Evolutionary conservation across 1,284 basidiomycete genomes (phyloP).

Genomic region (Fomes fomentarius): DNA sequence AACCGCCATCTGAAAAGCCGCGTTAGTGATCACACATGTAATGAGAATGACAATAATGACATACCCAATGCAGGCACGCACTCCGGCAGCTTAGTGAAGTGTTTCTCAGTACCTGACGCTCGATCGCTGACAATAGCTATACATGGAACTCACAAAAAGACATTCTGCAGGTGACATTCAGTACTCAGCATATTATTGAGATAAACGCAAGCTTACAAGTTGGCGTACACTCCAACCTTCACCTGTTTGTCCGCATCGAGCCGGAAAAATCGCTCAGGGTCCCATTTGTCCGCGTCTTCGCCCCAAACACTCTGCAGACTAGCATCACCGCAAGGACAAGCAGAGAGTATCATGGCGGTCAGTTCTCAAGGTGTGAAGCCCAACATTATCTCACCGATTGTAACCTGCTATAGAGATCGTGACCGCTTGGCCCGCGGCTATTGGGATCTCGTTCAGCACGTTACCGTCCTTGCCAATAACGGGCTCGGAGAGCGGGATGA

Average conservation of each 20-base stretch:
- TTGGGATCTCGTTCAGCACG: slow-evolving; percentile 34
- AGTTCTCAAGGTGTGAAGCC: too few relatives aligned
- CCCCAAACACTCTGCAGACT: slow-evolving; percentile 48
- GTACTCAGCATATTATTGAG: too few relatives aligned
- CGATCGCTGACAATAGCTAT: too few relatives aligned
- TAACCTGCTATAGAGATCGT: slow-evolving; percentile 35
- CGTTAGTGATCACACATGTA: too few relatives aligned
- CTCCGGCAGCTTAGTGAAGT: slow-evolving; percentile 3
- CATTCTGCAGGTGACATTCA: neutral
- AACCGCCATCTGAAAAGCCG: slow-evolving; percentile 39
- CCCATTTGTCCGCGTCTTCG: slow-evolving; percentile 39
- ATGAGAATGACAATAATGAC: neutral
- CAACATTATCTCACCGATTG: slow-evolving; percentile 30
- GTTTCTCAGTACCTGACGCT: too few relatives aligned
- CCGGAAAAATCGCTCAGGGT: slow-evolving; percentile 7
- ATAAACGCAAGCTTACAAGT: slow-evolving; percentile 43
- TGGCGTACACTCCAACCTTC: slow-evolving; percentile 51
- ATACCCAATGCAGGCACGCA: slow-evolving; percentile 33
- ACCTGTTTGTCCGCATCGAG: slow-evolving; percentile 29
- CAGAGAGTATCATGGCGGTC: neutral
- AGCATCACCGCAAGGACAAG: too few relatives aligned
- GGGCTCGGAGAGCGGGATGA: slow-evolving; percentile 43
- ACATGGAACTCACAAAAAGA: slow-evolving; percentile 16
- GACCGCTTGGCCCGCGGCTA: slow-evolving; percentile 41
- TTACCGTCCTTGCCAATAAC: slow-evolving; percentile 35